Evolutionary conservation across 2,329 filamentous ascomycete species (phyloP).

Genomic region (Phoma herbarum): DNA sequence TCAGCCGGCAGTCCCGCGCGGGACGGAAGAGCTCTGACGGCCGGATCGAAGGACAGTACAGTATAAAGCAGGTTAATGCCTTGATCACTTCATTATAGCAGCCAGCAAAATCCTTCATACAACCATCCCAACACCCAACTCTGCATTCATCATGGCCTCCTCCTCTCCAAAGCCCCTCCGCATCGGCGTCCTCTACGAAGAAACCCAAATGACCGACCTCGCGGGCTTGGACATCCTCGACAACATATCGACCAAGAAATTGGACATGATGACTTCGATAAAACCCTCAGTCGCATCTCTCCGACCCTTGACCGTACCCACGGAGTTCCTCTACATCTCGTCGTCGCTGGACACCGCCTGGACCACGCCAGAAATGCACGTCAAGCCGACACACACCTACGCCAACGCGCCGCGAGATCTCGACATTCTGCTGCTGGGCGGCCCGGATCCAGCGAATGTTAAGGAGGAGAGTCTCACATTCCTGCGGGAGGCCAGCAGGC

Average conservation of each 20-base stretch:
- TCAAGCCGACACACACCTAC: constrained; percentile 53
- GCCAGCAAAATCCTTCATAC: no score
- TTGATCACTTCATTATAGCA: no score
- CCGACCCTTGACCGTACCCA: constrained; percentile 37
- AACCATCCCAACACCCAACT: not conserved
- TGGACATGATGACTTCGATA: constrained; percentile 30
- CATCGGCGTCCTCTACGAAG: constrained; percentile 53
- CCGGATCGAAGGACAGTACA: no score
- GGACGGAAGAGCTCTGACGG: no score
- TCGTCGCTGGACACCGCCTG: constrained; percentile 45
- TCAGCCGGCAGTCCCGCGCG: no score
- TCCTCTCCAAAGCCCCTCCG: constrained; percentile 41
- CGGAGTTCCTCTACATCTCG: constrained; percentile 53
- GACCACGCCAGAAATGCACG: constrained; percentile 45
- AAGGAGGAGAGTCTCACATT: constrained; percentile 48
- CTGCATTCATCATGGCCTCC: not conserved
- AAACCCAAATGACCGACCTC: constrained; percentile 53
- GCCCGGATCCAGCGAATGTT: constrained; percentile 44
- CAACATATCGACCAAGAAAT: constrained; percentile 44
- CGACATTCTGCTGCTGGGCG: constrained; percentile 54
- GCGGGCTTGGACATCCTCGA: constrained; percentile 53
- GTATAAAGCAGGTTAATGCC: not conserved
- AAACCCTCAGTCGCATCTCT: constrained; percentile 10
- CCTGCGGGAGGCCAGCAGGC: constrained; percentile 48
- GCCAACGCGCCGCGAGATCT: constrained; percentile 53